These are phyloP conservation scores for Lobosporangium transversale DNA, from an alignment of 192 early-diverging fungal species.

Conservation along the genomic window DNA sequence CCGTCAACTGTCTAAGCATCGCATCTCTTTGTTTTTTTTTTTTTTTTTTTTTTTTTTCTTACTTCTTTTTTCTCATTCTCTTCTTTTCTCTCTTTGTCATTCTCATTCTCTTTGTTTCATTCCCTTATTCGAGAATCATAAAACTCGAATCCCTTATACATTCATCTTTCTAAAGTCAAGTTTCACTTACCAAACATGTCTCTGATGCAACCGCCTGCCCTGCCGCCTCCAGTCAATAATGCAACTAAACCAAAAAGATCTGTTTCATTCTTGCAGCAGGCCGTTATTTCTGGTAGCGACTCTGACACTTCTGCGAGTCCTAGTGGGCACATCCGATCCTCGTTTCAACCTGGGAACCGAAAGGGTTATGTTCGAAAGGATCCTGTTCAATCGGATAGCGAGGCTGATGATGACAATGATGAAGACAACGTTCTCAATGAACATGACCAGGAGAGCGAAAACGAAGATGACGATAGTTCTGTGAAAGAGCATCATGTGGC, in stretches of 20 bases:
- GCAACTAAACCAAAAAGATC: conserved; percentile 31
- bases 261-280: conserved; percentile 34
- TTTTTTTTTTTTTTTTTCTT: no score
- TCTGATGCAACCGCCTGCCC: neutral
- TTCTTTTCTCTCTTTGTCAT: neutral
- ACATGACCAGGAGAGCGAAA: neutral
- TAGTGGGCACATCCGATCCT: conserved; percentile 9
- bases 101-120: no score
- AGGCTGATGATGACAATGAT: conserved; percentile 10
- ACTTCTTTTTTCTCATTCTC: no score
- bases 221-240: conserved; percentile 14
- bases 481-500: neutral
- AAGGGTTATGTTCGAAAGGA: conserved; percentile 35
- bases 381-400: conserved; percentile 26
- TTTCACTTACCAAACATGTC: neutral
- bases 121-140: no score
- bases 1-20: no score
- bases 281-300: neutral
- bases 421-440: conserved; percentile 3
- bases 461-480: neutral
- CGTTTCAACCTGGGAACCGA: conserved; percentile 26
- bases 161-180: neutral
- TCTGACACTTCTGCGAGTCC: neutral
- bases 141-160: neutral
- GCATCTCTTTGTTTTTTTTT: no score